These are phyloP conservation scores for Umbilicus rupestris DNA, from an alignment of 164 flowering plant genomes.

Conservation along the genomic window DNA sequence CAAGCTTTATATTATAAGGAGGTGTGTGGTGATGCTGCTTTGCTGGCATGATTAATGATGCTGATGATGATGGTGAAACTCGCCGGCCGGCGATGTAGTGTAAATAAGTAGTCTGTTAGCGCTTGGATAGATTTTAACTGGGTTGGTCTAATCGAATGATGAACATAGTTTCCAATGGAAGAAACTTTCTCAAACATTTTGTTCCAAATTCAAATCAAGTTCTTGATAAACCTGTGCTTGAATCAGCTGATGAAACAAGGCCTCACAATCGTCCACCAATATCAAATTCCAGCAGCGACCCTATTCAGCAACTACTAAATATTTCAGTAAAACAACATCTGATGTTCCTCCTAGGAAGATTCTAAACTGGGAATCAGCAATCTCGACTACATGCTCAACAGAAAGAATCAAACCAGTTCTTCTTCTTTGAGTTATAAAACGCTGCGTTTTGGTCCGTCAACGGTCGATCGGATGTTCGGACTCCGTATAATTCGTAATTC, in stretches of 20 bases:
- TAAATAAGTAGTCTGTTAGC: neutral
- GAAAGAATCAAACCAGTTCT: too few species aligned
- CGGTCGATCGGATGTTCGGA: too few species aligned
- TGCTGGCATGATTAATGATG: conserved; percentile 53
- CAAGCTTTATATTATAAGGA: conserved; percentile 50
- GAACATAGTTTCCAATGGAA: neutral
- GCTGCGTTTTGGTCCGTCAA: too few species aligned
- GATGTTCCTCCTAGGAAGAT: too few species aligned
- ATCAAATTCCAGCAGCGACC: too few species aligned
- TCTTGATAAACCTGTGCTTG: neutral
- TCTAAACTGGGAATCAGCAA: too few species aligned
- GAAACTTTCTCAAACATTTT: neutral
- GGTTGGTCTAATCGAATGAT: neutral
- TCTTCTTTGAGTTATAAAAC: too few species aligned
- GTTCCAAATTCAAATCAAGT: neutral
- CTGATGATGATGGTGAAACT: conserved; percentile 11
- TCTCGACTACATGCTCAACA: too few species aligned
- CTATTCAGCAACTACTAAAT: too few species aligned
- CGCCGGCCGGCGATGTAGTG: neutral
- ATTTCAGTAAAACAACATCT: too few species aligned
- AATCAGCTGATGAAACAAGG: neutral
- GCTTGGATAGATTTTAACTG: neutral
- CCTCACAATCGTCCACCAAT: too few species aligned
- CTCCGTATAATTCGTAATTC: too few species aligned
- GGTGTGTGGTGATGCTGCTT: conserved; percentile 65